Evolutionary conservation across 108 stramenopile genomes (phyloP).

Genomic region (Discostella stelligeroides): DNA sequence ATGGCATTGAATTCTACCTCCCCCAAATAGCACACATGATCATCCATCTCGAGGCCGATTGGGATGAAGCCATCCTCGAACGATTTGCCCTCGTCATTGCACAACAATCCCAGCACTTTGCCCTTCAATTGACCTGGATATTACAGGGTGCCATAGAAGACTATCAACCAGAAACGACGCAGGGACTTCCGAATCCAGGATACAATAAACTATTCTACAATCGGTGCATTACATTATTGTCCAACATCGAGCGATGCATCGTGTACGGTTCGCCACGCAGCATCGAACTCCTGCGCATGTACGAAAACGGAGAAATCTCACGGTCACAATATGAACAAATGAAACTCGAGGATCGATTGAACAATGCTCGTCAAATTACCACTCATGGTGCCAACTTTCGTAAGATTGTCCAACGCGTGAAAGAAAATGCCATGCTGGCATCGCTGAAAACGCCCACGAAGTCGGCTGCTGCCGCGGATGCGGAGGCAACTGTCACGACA

Average conservation of each 20-base stretch:
- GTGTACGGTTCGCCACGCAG: constrained; percentile 85
- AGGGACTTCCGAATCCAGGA: constrained; percentile 81
- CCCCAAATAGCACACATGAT: constrained; percentile 99
- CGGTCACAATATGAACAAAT: constrained; percentile 82
- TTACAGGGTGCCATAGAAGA: constrained; percentile 97
- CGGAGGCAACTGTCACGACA: constrained; percentile 12
- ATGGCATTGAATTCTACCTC: constrained; percentile 98
- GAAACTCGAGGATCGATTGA: constrained; percentile 93
- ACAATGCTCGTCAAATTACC: constrained; percentile 87
- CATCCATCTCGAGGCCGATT: constrained; percentile 96
- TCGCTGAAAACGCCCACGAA: constrained; percentile 39
- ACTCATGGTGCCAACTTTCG: constrained; percentile 49
- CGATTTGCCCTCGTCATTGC: constrained; percentile 94
- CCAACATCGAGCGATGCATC: constrained; percentile 93
- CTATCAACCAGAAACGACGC: constrained; percentile 94
- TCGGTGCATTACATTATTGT: constrained; percentile 92
- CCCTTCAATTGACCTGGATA: constrained; percentile 97
- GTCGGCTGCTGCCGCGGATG: constrained; percentile 13
- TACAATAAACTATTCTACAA: constrained; percentile 89
- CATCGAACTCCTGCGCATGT: constrained; percentile 85
- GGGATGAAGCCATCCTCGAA: constrained; percentile 94
- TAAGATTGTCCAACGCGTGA: constrained; percentile 41
- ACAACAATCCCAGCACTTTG: constrained; percentile 97
- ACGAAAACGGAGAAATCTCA: constrained; percentile 89
- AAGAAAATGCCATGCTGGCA: constrained; percentile 38